phyloP scores from a whole-genome alignment of 306 rosid species.

The Crotalaria pallida region DNA sequence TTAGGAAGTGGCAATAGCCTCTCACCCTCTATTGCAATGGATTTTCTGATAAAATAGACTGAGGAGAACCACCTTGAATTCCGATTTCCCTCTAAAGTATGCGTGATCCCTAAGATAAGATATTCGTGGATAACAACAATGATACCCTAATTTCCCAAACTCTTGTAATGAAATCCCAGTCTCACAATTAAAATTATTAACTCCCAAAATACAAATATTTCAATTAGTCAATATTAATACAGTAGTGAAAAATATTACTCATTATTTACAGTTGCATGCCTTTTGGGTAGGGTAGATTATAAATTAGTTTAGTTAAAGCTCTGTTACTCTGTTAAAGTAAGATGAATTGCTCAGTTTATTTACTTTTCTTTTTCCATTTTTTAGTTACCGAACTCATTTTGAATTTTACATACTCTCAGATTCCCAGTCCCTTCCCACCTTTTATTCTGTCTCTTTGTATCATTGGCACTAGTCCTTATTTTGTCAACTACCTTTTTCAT shows the following conservation, averaged over 20 bases:
- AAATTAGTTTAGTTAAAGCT: neutral
- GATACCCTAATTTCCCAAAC: too few species aligned
- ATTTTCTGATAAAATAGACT: too few species aligned
- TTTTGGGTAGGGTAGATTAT: neutral
- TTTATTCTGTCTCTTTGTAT: neutral
- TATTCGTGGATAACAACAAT: too few species aligned
- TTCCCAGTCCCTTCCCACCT: neutral
- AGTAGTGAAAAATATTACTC: neutral
- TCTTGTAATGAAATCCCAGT: too few species aligned
- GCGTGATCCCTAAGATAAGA: too few species aligned
- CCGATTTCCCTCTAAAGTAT: too few species aligned
- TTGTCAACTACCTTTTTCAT: constrained; percentile 17
- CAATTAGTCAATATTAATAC: neutral
- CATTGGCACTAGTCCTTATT: neutral
- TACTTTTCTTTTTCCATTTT: neutral
- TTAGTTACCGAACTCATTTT: neutral
- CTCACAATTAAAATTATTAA: too few species aligned
- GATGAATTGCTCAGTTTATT: neutral
- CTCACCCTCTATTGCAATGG: too few species aligned
- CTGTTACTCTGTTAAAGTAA: neutral
- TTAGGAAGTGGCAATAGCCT: too few species aligned
- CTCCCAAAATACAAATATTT: neutral
- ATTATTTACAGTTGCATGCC: neutral
- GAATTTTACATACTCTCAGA: neutral
- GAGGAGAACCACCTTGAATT: too few species aligned